Base-by-base conservation (phyloP, 2,329 filamentous ascomycete species). In the Alternaria tenuissima region DNA sequence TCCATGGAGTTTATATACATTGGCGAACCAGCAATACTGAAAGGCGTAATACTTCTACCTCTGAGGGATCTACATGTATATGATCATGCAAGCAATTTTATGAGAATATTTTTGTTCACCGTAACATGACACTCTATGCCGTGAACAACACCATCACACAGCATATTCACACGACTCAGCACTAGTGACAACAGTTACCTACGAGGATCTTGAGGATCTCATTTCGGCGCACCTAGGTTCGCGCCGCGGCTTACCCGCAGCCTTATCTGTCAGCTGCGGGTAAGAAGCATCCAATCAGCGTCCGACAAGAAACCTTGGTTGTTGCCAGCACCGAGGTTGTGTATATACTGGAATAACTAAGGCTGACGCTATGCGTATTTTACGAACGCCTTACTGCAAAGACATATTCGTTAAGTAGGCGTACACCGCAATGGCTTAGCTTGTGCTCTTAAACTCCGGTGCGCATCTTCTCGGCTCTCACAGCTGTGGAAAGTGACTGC, bases 171-270 rank as follows among this genome's bases (percentile, higher is more conserved):
- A 32, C 22, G 38, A 43, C 38, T 44, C 51, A 53, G 51, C 51
- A 53, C 39, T 53, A 44, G 49, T 52, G 36, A 26, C 7, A 26
- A 34, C 12, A 34, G 26, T 44, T 22, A 28, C 38, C 18, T 36
- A 53, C 24, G 18, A 39, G 28, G 16, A 5, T 32, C 39, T 53
- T 18, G 26, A 28, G 39, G 20, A 22, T 52, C 52, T 54, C 43
- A 51, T 39, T 49, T 49, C 14, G 7, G 46, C 46, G 20, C 46
- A 36, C 46, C 30, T 57, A 55, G 62, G 59, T 52, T 51, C 52
- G 62, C 44, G 59, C 54, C 57, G 59, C 56, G 54, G 54, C 53
- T 59, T 57, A 59, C 63, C 60, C 34, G 60, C 54, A 61, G 61
- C 14, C 47, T 26, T 36, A 54, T 44, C 44, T 44, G 49, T 49